Evolutionary conservation across 768 basidiomycete genomes (phyloP).

Genomic region (Stropharia rugosoannulata): DNA sequence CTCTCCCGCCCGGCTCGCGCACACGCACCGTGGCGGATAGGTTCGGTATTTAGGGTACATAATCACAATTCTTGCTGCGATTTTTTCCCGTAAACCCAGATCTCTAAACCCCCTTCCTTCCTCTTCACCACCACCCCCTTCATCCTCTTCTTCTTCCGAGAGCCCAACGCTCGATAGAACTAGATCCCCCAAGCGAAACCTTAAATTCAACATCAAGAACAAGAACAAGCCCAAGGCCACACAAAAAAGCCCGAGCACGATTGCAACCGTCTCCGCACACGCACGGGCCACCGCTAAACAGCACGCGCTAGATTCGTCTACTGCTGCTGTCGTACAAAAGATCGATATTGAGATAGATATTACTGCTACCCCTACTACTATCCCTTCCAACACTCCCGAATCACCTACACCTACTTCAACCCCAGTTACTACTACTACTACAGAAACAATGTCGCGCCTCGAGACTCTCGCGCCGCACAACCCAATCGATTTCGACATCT

Average conservation of each 20-base stretch:
- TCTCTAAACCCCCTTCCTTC: background rate
- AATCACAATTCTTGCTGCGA: background rate
- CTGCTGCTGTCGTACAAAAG: too few species aligned
- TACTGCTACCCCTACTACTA: background rate
- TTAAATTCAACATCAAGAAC: background rate
- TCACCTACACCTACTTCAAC: too few species aligned
- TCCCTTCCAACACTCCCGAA: conserved; percentile 2
- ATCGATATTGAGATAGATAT: too few species aligned
- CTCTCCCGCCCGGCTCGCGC: conserved; percentile 59
- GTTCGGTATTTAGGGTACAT: conserved; percentile 56
- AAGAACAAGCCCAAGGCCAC: background rate
- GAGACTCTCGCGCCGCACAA: conserved; percentile 42
- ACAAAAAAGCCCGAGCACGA: too few species aligned
- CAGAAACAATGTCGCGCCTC: conserved; percentile 55
- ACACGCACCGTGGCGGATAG: conserved; percentile 70
- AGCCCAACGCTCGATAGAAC: background rate
- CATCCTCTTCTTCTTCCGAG: background rate
- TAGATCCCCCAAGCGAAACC: background rate
- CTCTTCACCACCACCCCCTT: background rate
- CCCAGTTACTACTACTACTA: conserved; percentile 5
- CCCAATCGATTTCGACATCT: conserved; percentile 32
- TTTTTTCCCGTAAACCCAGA: background rate
- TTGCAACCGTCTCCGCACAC: too few species aligned
- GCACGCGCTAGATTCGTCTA: too few species aligned
- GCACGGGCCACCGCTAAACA: too few species aligned